phyloP scores from a whole-genome alignment of 2,329 filamentous ascomycete genomes.

The Trichoderma aggressivum region DNA sequence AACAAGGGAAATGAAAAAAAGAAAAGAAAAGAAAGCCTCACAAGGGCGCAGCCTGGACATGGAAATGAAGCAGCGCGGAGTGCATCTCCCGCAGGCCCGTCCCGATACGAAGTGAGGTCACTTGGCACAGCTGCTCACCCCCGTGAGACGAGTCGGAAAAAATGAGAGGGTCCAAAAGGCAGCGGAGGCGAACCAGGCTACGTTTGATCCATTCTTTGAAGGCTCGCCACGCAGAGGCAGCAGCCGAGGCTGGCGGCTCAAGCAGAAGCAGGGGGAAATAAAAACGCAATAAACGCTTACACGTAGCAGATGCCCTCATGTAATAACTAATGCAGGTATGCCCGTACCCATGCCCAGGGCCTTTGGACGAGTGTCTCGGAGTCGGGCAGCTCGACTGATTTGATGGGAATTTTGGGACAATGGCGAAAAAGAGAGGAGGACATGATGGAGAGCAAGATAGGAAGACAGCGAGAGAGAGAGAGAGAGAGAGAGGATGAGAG shows the following conservation, averaged over 20 bases:
- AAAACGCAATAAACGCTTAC: constrained; percentile 1
- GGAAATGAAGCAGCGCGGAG: neutral
- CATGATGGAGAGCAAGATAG: too few relatives aligned
- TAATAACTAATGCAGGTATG: constrained; percentile 18
- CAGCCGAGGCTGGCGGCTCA: neutral
- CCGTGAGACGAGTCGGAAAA: neutral
- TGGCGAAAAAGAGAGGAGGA: neutral
- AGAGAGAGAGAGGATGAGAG: neutral
- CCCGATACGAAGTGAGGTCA: constrained; percentile 3
- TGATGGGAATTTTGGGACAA: neutral
- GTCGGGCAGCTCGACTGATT: neutral
- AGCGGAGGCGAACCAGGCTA: neutral
- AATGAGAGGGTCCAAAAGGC: neutral
- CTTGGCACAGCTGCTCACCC: neutral
- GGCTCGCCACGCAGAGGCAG: neutral
- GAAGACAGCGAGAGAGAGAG: neutral
- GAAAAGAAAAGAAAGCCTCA: neutral
- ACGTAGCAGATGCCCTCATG: constrained; percentile 15
- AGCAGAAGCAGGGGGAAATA: constrained; percentile 1
- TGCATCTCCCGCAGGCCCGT: neutral
- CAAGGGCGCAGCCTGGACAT: neutral
- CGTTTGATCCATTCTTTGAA: neutral
- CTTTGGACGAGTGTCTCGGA: neutral
- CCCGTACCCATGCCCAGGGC: constrained; percentile 8
- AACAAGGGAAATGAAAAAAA: neutral